Base-by-base conservation (phyloP, 2,329 filamentous ascomycete species). In the Paecilomyces sp. region DNA sequence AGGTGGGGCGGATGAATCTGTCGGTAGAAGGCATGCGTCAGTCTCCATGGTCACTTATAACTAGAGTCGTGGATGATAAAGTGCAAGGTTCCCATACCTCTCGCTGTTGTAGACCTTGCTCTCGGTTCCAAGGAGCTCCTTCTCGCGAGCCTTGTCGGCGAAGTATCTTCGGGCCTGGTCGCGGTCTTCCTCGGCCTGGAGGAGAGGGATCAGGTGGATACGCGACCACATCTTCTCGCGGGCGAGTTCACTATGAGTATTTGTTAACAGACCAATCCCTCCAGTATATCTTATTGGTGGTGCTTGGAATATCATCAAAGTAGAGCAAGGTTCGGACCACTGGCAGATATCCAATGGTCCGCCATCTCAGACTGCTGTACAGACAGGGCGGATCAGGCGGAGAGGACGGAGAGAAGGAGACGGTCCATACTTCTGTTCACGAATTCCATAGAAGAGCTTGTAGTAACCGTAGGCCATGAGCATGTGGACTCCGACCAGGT, bases 141-240 rank as follows among this genome's bases (percentile, higher is more conserved):
- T 91, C 85, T 97, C 94, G 66, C 94, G 85, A 66, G 87, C 88
- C 83, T 91, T 87, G 77, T 96, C 91, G 60, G 94, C 94, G 66
- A 88, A 84, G 77, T 93, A 85, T 72, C 93, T 84, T 66, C 94
- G 85, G 64, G 96, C 92, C 75, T 93, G 88, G 79, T 99, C 94
- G 62, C 94, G 88, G 80, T 99, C 94, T 77, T 96, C 92, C 75
- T 99, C 94, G 59, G 94, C 94, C 76, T 97, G 93, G 64, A 99
- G 86, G 64, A 96, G 80, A 60, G 94, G 94, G 71, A 93, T 94
- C 65, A 99, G 83, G 79, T 97, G 87, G 78, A 99, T 96, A 73
- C 94, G 89, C 63, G 91, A 86, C 94, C 94, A 99, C 86, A 96
- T 94, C 83, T 97, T 99, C 74, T 99, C 94, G 69, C 94, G 91